Evolutionary conservation across 1,284 basidiomycete species (phyloP), one percentile per base, ranked within the genome.

Genomic region (Malassezia sympodialis): DNA sequence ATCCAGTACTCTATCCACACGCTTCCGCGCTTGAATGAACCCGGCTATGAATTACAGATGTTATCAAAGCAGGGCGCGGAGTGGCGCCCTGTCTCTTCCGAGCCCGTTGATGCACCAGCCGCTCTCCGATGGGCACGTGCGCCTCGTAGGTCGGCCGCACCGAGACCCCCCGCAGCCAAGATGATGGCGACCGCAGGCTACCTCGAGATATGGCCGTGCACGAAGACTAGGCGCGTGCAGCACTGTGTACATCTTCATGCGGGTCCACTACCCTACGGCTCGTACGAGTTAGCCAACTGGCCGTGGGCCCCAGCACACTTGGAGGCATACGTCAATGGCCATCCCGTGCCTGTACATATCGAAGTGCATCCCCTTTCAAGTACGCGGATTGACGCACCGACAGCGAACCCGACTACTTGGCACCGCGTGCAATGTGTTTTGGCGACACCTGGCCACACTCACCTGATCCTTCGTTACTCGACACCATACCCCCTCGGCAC

Each of bases 131-230:
- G 39, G 39, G 24, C 21, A 14, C 39, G 4, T 3, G 24, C 19
- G 2, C 19, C 39, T 11, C 7, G 39, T 7, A 1, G 3, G n/a
- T 10, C 15, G 10, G 8, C 39, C 19, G 39, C 39, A 21, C 21
- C 39, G 3, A 23, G 14, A 8, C 19, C 24, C 3, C 14, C 39
- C 11, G n/a, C 5, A 14, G n/a, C 19, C 8, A 11, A 7, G 6
- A 21, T 24, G 41, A 23, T 15, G 27, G 27, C 17, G 8, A 17
- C 27, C 3, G 23, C 41, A 8, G 23, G 15, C 41, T 28, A 44
- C 32, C 50, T 45, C 26, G 42, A 51, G 17, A 32, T 51, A 26
- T 51, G 50, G 50, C 30, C 50, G 21, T 23, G n/a, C 19, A 17
- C 27, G 14, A n/a, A 27, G 24, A n/a, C 3, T 10, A 12, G 3